Base-by-base conservation (phyloP, 306 rosid species). In the Luffa aegyptiaca region DNA sequence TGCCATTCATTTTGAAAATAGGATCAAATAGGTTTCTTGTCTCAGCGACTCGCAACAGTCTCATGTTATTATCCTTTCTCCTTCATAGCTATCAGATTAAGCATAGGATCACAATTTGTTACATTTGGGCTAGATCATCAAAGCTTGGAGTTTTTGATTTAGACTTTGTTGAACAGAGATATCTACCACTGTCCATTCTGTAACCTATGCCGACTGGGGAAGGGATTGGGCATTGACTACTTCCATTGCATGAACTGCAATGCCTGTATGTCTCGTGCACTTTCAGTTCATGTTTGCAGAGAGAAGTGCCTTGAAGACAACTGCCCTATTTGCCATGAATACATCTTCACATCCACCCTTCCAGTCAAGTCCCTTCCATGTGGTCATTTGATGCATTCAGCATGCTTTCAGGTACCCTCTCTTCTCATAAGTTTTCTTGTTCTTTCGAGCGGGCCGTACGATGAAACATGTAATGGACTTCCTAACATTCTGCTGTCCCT, bases 211-310 rank as follows among this genome's bases (percentile, higher is more conserved):
- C 93, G 99, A 80, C 82, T 92, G 51, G 99, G 99, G 84, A 93
- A 89, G 86, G 99, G 99, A 79, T 80, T 95, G 88, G 99, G 99
- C 51, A 87, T 89, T 14, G 97, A 91, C 86, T 95, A 88, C 88
- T 93, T 86, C 86, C 99, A 95, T 80, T 95, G 99, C 83, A 95
- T 95, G 99, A 90, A 84, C 69, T 95, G 99, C 92, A 95, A 95
- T 84, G 99, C 99, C 41, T 95, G 99, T 75, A 90, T 95, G 97
- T 52, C 97, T 26, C 90, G 90, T 49, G 82, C 88, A 57, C 96
- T 95, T 37, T 69, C 89, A 51, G 85, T 72, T 41, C 99, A 93
- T 81, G 77, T 82, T 64, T 95, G 97, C 88, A 89, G 97, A 81
- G 99, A 93, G 82, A 95, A 93, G 87, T 80, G 86, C 75, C 88